Conservation (phyloP, 768 basidiomycete species). For the Tricholoma terreum region DNA sequence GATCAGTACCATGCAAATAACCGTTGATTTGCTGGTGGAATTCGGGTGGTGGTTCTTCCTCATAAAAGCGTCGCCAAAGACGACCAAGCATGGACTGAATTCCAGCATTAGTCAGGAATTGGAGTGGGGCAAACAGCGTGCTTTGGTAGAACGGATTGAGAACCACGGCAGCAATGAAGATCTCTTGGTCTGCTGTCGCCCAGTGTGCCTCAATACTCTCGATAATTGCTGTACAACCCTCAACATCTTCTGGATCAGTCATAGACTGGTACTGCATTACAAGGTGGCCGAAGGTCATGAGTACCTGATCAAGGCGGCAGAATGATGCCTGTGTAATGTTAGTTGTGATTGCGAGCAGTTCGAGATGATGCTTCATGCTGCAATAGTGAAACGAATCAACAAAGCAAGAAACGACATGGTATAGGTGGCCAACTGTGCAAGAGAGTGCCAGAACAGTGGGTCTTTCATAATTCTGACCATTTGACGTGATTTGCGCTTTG, state of each 20-base stretch:
- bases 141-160: conserved; percentile 19
- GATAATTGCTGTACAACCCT: not conserved
- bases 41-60: not conserved
- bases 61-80: conserved; percentile 13
- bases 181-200: conserved; percentile 22
- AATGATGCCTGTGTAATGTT: not conserved
- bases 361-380: conserved; percentile 27
- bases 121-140: conserved; percentile 7
- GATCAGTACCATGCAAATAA: conserved; percentile 4
- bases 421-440: conserved; percentile 18
- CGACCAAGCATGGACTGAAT: conserved; percentile 5
- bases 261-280: not conserved
- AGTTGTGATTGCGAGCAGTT: conserved; percentile 9
- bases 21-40: conserved; percentile 4
- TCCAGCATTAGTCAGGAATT: conserved; percentile 11
- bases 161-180: conserved; percentile 25
- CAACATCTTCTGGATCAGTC: not conserved
- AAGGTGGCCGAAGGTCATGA: conserved; percentile 1
- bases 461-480: conserved; percentile 29
- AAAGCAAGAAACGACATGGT: conserved; percentile 6
- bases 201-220: conserved; percentile 18
- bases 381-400: conserved; percentile 1
- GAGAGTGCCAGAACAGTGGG: conserved; percentile 27
- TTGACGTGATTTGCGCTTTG: conserved; percentile 20
- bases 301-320: not conserved